These are phyloP conservation scores for Nakazawaea wyomingensis DNA, from an alignment of 805 yeast genomes.

Conservation along the genomic window DNA sequence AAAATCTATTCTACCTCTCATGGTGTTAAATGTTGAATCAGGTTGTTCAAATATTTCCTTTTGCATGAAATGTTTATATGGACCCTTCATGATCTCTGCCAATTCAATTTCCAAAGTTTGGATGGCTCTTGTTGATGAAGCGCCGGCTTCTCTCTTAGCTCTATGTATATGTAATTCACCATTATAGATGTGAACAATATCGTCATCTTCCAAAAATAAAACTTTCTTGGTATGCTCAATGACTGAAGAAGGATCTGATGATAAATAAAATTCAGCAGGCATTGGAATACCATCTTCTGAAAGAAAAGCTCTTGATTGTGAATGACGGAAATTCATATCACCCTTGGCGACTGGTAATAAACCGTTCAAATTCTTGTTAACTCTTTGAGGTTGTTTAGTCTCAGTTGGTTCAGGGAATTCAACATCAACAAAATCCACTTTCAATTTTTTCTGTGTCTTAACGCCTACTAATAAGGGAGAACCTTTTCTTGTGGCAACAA, in stretches of 20 bases:
- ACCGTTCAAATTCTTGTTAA: conserved; percentile 19
- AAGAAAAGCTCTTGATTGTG: conserved; percentile 94
- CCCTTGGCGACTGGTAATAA: conserved; percentile 49
- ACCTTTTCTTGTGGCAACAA: conserved; percentile 96
- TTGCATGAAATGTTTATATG: conserved; percentile 94
- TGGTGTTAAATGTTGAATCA: conserved; percentile 94
- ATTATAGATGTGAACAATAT: conserved; percentile 95
- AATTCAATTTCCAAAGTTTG: conserved; percentile 96
- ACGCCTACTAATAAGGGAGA: conserved; percentile 97
- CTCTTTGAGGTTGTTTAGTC: conserved; percentile 22
- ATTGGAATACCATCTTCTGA: conserved; percentile 89
- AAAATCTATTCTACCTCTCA: conserved; percentile 98
- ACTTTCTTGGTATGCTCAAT: conserved; percentile 97
- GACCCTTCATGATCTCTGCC: conserved; percentile 97
- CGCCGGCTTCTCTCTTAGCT: conserved; percentile 81
- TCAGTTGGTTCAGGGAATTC: conserved; percentile 77
- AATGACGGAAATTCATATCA: conserved; percentile 63
- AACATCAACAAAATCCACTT: conserved; percentile 97
- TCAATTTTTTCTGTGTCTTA: conserved; percentile 89
- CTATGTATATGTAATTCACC: conserved; percentile 99
- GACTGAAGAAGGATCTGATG: conserved; percentile 96
- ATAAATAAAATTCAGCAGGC: conserved; percentile 93
- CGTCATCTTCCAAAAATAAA: conserved; percentile 93
- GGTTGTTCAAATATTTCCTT: conserved; percentile 99
- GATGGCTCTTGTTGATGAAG: conserved; percentile 91